Percentiles rank a stretch among this genome's conserved stretches.
Evolutionary conservation across 108 stramenopile genomes (phyloP).

Genomic region (Stephanodiscus triporus): DNA sequence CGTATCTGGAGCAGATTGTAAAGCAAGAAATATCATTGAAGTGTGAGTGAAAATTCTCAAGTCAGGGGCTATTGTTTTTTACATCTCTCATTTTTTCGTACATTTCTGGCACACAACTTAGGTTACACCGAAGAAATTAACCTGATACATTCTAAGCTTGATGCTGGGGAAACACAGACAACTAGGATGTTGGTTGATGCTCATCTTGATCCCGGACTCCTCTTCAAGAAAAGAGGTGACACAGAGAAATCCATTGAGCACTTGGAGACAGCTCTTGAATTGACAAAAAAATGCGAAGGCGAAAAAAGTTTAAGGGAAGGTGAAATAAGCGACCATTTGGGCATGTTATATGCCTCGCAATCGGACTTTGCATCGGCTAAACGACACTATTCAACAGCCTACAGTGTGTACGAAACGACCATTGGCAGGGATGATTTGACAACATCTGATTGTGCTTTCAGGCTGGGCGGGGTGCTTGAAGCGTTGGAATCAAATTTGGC

Average conservation of each 20-base stretch:
- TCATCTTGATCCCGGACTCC: slow-evolving; percentile 32
- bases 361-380: slow-evolving; percentile 33
- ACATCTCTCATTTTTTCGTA: background rate
- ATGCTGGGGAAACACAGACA: slow-evolving; percentile 12
- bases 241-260: slow-evolving; percentile 33
- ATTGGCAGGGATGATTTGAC: slow-evolving; percentile 40
- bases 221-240: slow-evolving; percentile 32
- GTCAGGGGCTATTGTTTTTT: background rate
- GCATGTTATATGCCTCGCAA: slow-evolving; percentile 42
- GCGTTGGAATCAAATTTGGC: slow-evolving; percentile 29
- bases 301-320: slow-evolving; percentile 13
- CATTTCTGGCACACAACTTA: background rate
- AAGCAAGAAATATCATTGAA: slow-evolving; percentile 44
- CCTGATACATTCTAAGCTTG: slow-evolving; percentile 37
- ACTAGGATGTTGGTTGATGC: slow-evolving; percentile 29
- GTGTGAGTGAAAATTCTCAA: slow-evolving; percentile 24
- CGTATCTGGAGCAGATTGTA: slow-evolving; percentile 51
- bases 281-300: slow-evolving; percentile 24
- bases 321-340: slow-evolving; percentile 42
- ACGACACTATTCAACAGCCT: slow-evolving; percentile 39
- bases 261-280: slow-evolving; percentile 29
- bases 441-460: slow-evolving; percentile 46
- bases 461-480: slow-evolving; percentile 41
- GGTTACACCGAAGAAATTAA: slow-evolving; percentile 44
- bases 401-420: slow-evolving; percentile 40